Evolutionary conservation across 306 rosid genomes (phyloP).

Genomic region (Vigna angularis): DNA sequence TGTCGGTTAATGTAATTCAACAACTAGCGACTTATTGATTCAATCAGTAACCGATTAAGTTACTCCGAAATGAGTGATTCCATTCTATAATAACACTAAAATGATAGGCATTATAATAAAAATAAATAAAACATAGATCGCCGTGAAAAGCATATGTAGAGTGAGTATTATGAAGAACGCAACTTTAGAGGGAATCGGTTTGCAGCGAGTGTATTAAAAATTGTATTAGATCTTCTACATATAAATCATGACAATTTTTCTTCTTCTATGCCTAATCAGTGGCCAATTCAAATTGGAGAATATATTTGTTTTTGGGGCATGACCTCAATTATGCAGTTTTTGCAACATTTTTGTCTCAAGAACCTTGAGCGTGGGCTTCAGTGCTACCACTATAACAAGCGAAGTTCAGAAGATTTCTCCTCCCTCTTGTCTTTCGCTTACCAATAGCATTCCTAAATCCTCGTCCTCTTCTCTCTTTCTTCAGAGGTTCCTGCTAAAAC

Average conservation of each 20-base stretch:
- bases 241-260: not conserved
- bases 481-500: constrained; percentile 34
- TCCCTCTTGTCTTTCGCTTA: constrained; percentile 35
- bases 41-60: too few species aligned
- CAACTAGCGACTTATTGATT: too few species aligned
- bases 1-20: too few species aligned
- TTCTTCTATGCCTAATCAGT: constrained; percentile 6
- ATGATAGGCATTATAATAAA: too few species aligned
- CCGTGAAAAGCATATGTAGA: too few species aligned
- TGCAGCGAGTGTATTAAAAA: constrained; percentile 7
- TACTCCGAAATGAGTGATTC: too few species aligned
- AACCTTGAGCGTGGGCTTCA: not conserved
- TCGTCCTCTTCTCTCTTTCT: constrained; percentile 47
- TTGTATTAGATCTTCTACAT: constrained; percentile 10
- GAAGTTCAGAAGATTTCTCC: constrained; percentile 35
- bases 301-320: not conserved
- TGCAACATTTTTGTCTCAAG: constrained; percentile 18
- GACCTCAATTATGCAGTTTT: constrained; percentile 13
- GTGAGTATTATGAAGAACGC: not conserved
- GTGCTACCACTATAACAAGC: constrained; percentile 29
- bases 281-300: not conserved
- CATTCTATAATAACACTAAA: too few species aligned
- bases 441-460: constrained; percentile 38
- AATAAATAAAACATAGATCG: too few species aligned
- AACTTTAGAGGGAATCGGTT: not conserved